Evolutionary conservation across 371 early-diverging fungal genomes (phyloP).

Genomic region (Syncephalastrum racemosum): DNA sequence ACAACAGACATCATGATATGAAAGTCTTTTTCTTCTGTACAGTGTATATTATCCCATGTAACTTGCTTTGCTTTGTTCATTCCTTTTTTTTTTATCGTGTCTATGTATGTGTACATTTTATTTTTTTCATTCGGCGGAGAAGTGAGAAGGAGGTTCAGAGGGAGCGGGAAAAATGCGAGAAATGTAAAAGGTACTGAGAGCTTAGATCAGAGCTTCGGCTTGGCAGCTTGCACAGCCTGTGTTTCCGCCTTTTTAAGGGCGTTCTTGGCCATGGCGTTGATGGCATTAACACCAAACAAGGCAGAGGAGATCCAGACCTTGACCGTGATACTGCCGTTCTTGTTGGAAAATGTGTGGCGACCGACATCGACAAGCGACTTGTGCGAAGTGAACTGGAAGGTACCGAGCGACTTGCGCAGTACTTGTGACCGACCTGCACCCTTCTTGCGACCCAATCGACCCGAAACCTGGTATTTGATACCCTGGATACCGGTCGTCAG

Average conservation of each 20-base stretch:
- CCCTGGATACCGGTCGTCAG: constrained; percentile 52
- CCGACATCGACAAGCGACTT: constrained; percentile 51
- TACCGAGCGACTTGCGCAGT: constrained; percentile 48
- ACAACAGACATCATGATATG: background rate
- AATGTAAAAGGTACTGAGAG: background rate
- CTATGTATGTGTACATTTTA: too few species aligned
- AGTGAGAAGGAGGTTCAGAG: too few species aligned
- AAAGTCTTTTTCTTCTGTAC: background rate
- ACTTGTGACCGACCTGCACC: constrained; percentile 45
- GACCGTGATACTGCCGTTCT: constrained; percentile 54
- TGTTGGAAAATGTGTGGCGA: constrained; percentile 52
- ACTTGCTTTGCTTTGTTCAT: too few species aligned
- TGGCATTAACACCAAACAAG: constrained; percentile 49
- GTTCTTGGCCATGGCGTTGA: constrained; percentile 10
- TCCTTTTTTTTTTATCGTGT: too few species aligned
- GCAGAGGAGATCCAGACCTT: constrained; percentile 56
- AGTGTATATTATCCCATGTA: too few species aligned
- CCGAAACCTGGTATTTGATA: constrained; percentile 51
- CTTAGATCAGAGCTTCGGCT: constrained; percentile 17
- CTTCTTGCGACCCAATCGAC: constrained; percentile 49
- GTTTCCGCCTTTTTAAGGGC: constrained; percentile 26
- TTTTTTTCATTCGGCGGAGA: too few species aligned
- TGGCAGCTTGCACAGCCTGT: constrained; percentile 31
- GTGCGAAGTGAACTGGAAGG: constrained; percentile 52
- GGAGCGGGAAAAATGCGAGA: background rate